Conservation (phyloP, 2,329 filamentous ascomycete species). For the Chrysosporium queenslandicum region DNA sequence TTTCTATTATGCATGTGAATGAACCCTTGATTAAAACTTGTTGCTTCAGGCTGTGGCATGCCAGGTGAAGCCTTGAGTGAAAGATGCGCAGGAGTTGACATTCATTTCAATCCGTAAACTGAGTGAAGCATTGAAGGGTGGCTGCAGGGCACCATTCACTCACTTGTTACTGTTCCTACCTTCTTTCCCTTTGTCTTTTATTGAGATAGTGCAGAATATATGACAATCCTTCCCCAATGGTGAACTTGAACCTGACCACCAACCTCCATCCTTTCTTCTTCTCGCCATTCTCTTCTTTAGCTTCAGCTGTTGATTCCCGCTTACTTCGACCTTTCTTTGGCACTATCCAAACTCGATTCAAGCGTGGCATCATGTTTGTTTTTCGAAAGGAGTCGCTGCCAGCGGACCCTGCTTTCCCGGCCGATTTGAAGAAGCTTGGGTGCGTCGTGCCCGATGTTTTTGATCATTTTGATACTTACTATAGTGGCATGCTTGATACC, state of each 20-base stretch:
- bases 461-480: not conserved
- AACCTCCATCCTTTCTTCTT: not conserved
- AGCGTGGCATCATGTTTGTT: constrained; percentile 56
- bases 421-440: constrained; percentile 62
- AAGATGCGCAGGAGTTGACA: not conserved
- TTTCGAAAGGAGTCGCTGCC: constrained; percentile 59
- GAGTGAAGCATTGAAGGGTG: not conserved
- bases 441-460: constrained; percentile 29
- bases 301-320: constrained; percentile 1
- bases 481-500: not conserved
- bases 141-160: not conserved
- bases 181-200: not conserved
- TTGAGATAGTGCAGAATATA: not conserved
- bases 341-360: not conserved
- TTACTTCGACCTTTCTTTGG: constrained; percentile 6
- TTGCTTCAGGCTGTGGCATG: too few species aligned
- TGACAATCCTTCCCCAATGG: constrained; percentile 7
- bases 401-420: constrained; percentile 56
- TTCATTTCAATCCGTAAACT: not conserved
- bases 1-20: not conserved
- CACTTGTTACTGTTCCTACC: not conserved
- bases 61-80: not conserved
- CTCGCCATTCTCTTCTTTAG: not conserved
- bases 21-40: not conserved
- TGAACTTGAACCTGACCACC: constrained; percentile 4